Conservation (phyloP, 208 protist genomes). For the Leishmania aethiopica region DNA sequence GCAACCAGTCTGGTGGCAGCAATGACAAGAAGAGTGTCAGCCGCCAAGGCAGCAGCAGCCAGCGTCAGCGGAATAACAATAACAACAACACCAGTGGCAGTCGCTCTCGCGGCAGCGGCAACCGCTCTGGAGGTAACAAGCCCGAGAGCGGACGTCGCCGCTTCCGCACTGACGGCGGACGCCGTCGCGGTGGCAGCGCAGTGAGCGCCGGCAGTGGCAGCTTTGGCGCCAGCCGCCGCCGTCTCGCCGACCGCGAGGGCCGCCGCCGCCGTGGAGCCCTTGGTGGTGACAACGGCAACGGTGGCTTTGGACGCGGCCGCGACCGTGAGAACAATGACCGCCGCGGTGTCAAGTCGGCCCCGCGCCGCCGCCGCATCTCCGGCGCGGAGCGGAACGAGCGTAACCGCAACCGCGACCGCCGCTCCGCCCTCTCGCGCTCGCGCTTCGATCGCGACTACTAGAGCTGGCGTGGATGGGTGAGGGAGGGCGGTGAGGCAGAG, state of each 20-base stretch:
- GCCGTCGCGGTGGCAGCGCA: slow-evolving; percentile 19
- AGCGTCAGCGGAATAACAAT: slow-evolving; percentile 6
- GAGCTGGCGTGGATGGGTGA: not conserved
- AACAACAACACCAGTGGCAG: slow-evolving; percentile 4
- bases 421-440: slow-evolving; percentile 51
- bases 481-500: not conserved
- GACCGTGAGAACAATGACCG: slow-evolving; percentile 30
- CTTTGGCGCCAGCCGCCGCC: slow-evolving; percentile 8
- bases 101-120: slow-evolving; percentile 7
- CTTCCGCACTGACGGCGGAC: slow-evolving; percentile 23
- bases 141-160: slow-evolving; percentile 25
- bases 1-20: slow-evolving; percentile 20
- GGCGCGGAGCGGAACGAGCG: slow-evolving; percentile 75
- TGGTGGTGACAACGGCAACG: slow-evolving; percentile 1
- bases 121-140: slow-evolving; percentile 6
- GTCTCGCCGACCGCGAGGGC: slow-evolving; percentile 14
- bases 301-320: slow-evolving; percentile 20
- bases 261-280: slow-evolving; percentile 12
- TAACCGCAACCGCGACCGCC: slow-evolving; percentile 41
- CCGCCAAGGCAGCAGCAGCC: slow-evolving; percentile 12
- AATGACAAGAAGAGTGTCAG: slow-evolving; percentile 17
- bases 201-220: slow-evolving; percentile 18
- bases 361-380: slow-evolving; percentile 40
- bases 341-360: slow-evolving; percentile 56
- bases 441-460: slow-evolving; percentile 67